Conservation (phyloP, 2,329 filamentous ascomycete species). For the Chalaropsis ovoidea region DNA sequence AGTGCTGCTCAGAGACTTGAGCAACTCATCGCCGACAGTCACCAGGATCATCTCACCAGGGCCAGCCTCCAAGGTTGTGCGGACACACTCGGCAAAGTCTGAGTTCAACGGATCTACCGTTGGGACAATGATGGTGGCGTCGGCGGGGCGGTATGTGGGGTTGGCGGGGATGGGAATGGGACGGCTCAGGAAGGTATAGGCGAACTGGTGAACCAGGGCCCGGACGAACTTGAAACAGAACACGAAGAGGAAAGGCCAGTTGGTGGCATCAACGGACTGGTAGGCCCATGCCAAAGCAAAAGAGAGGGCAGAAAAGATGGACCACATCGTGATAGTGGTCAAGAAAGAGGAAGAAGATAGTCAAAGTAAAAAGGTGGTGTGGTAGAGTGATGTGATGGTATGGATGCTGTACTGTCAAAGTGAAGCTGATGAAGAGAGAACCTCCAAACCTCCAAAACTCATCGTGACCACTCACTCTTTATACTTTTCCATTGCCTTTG, state of each 20-base stretch:
- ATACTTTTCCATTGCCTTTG: not conserved
- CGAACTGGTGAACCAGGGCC: slow-evolving; percentile 37
- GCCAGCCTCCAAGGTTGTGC: slow-evolving; percentile 34
- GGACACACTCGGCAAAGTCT: slow-evolving; percentile 37
- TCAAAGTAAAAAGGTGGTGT: not conserved
- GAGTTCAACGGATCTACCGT: slow-evolving; percentile 39
- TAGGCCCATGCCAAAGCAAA: not conserved
- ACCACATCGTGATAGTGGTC: not conserved
- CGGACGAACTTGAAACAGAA: slow-evolving; percentile 39
- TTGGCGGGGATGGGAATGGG: slow-evolving; percentile 30
- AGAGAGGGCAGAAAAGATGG: not conserved
- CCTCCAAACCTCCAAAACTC: not conserved
- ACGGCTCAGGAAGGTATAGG: slow-evolving; percentile 34
- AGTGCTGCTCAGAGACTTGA: slow-evolving; percentile 24
- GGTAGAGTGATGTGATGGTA: not conserved
- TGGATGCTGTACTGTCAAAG: not conserved
- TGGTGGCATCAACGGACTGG: not conserved
- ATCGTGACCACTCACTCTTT: not conserved
- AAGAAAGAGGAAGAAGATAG: not conserved
- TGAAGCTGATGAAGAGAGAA: not conserved
- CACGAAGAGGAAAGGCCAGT: slow-evolving; percentile 24
- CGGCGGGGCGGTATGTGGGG: slow-evolving; percentile 32
- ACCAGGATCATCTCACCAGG: slow-evolving; percentile 38
- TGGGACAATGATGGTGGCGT: slow-evolving; percentile 45
- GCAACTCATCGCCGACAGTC: slow-evolving; percentile 35